A percentile compares a stretch with the other conserved stretches of the same genome.
Evolutionary conservation across 108 stramenopile genomes (phyloP).

Genomic region (Aurantiochytrium sp.): DNA sequence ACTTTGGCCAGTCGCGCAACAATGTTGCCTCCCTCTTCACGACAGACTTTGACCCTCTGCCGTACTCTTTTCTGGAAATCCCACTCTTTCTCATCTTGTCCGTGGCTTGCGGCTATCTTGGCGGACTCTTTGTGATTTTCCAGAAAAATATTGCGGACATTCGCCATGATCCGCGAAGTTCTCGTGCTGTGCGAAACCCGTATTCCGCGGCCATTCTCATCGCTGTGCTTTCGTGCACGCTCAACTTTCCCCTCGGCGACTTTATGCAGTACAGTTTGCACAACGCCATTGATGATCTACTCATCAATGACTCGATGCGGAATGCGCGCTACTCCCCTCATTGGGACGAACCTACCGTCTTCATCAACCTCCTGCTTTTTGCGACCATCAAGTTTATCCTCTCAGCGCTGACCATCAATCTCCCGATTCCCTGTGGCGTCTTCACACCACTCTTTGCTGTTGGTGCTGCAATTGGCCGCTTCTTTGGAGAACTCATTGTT

Average conservation of each 20-base stretch:
- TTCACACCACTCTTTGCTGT: slow-evolving; percentile 40
- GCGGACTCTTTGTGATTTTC: slow-evolving; percentile 12
- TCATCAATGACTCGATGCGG: not conserved
- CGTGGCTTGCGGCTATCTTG: slow-evolving; percentile 8
- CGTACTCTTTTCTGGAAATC: slow-evolving; percentile 10
- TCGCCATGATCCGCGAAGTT: not conserved
- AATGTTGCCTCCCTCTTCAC: not conserved
- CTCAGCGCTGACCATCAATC: not conserved
- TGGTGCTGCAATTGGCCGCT: slow-evolving; percentile 40
- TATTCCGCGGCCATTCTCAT: not conserved
- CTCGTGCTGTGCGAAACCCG: not conserved
- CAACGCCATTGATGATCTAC: slow-evolving; percentile 12
- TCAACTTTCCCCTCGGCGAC: not conserved
- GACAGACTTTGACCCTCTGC: not conserved
- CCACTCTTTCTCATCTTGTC: slow-evolving; percentile 11
- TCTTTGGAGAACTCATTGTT: slow-evolving; percentile 32
- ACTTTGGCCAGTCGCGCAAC: slow-evolving; percentile 10
- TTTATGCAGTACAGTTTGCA: not conserved
- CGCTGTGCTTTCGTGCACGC: not conserved
- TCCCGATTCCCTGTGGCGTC: slow-evolving; percentile 36
- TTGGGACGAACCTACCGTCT: not conserved
- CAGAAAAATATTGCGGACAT: not conserved
- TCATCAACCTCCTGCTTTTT: slow-evolving; percentile 9
- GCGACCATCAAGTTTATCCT: slow-evolving; percentile 19
- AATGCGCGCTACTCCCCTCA: not conserved